Percentiles rank a stretch among this genome's conserved stretches.
Conservation (phyloP, 1,284 basidiomycete species). For the Cerioporus squamosus region DNA sequence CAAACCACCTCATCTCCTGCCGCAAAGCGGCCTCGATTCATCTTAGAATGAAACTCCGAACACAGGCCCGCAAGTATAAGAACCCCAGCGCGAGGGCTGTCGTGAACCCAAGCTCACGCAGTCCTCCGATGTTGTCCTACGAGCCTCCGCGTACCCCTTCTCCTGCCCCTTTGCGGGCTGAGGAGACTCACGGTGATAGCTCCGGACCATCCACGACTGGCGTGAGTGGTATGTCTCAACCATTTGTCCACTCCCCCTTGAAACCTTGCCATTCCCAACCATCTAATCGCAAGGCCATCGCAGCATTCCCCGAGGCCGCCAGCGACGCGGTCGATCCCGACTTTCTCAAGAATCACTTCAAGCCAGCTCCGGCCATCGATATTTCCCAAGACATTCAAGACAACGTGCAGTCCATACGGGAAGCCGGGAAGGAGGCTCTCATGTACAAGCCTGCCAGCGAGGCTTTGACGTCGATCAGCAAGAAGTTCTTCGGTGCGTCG, state of each 20-base stretch:
- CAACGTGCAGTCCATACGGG: neutral
- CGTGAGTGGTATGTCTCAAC: neutral
- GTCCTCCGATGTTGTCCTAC: slow-evolving; percentile 4
- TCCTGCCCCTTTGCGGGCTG: neutral
- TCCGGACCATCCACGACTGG: neutral
- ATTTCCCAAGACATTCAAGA: neutral
- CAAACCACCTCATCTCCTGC: neutral
- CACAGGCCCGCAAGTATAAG: neutral
- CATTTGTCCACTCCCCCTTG: neutral
- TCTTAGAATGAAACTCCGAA: neutral
- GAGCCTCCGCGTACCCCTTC: neutral
- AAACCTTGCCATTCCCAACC: neutral
- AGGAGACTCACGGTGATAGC: neutral
- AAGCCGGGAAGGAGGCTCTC: neutral
- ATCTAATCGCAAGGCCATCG: neutral
- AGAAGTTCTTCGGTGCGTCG: slow-evolving; percentile 4
- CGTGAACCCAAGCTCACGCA: slow-evolving; percentile 8
- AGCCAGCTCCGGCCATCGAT: neutral
- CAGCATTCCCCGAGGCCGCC: neutral
- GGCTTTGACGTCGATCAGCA: slow-evolving; percentile 6
- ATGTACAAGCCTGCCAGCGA: slow-evolving; percentile 1
- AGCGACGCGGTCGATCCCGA: neutral
- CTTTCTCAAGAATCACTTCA: neutral
- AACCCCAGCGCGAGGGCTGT: neutral
- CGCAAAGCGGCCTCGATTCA: neutral